phyloP scores from a whole-genome alignment of 768 basidiomycete species.

The Pholiota microspora region DNA sequence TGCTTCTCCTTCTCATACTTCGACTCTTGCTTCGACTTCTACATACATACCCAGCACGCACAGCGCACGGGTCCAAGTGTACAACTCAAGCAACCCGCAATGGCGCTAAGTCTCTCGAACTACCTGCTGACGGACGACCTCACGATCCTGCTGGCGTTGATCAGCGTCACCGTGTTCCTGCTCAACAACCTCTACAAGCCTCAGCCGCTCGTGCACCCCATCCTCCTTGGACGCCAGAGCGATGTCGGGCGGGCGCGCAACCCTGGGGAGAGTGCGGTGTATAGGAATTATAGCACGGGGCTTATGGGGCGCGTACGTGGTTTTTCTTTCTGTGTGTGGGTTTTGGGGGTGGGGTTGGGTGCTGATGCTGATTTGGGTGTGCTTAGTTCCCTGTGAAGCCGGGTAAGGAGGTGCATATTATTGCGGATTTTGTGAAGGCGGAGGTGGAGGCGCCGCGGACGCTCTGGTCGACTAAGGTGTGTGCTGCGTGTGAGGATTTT shows the following conservation, averaged over 20 bases:
- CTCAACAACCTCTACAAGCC: slow-evolving; percentile 78
- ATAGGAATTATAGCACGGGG: slow-evolving; percentile 88
- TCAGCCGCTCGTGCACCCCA: slow-evolving; percentile 88
- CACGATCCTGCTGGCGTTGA: slow-evolving; percentile 73
- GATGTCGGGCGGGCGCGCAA: slow-evolving; percentile 83
- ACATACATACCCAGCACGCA: too few relatives aligned
- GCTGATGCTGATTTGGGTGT: slow-evolving; percentile 11
- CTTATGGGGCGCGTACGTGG: slow-evolving; percentile 71
- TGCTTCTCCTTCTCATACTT: too few relatives aligned
- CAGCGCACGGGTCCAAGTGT: too few relatives aligned
- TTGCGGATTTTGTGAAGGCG: slow-evolving; percentile 64
- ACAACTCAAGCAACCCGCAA: slow-evolving; percentile 12
- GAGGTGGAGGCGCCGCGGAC: slow-evolving; percentile 69
- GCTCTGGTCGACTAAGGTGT: slow-evolving; percentile 77
- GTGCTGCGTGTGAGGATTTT: slow-evolving; percentile 8
- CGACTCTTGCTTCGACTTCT: too few relatives aligned
- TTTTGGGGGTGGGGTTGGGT: too few relatives aligned
- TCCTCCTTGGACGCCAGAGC: slow-evolving; percentile 88
- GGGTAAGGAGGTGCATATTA: slow-evolving; percentile 64
- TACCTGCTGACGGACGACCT: slow-evolving; percentile 76
- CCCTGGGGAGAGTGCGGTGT: slow-evolving; percentile 80
- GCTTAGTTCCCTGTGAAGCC: slow-evolving; percentile 72
- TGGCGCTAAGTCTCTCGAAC: slow-evolving; percentile 44
- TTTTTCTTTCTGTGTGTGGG: too few relatives aligned
- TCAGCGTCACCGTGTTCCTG: slow-evolving; percentile 73